Base-by-base conservation (phyloP, 1,284 basidiomycete genomes). In the Cryptococcus wingfieldii region DNA sequence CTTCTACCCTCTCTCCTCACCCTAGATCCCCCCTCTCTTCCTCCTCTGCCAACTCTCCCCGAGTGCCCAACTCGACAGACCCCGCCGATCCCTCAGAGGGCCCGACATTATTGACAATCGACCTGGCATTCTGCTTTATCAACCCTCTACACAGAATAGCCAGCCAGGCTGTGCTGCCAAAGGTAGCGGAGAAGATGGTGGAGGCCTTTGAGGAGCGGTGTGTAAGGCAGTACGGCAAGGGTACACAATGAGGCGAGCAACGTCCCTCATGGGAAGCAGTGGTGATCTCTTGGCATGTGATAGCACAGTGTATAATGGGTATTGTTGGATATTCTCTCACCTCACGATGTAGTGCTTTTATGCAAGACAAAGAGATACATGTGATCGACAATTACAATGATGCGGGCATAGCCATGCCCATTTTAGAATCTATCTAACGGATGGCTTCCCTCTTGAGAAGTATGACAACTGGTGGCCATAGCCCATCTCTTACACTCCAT, bases 141-240 rank as follows among this genome's bases (percentile, higher is more conserved):
- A 94, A 87, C 70, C 92, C 92, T 0, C 66, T 95, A 38, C 87
- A 97, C 70, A 88, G 89, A 1, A 82, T 86, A 1, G 82, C 93
- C 18, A 89, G 89, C 5, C 82, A 86, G 25, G 80, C 86, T 12
- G 90, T 96, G 67, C 90, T 97, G 69, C 87, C 87, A 23, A 85
- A 88, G 69, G 87, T 96, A 9, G 90, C 89, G 8, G 84, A 84
- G 60, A 82, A 88, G 76, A 97, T 96, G 90, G 87, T 97, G 25
- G 80, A 87, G 58, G 93, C 93, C 4, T 98, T 98, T 68, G 90
- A 96, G 75, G 80, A 86, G 64, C 81, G 93, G 37, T 94, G 90
- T 72, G 49, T 81, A 51, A 79, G 82, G 53, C 79, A 92, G 6
- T 91, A 89, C 67, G 87, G 88, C 7, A 60, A 60, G 50, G 67